Base-by-base conservation (phyloP, 176 grass and related monocot species). In the Raddia guianensis region DNA sequence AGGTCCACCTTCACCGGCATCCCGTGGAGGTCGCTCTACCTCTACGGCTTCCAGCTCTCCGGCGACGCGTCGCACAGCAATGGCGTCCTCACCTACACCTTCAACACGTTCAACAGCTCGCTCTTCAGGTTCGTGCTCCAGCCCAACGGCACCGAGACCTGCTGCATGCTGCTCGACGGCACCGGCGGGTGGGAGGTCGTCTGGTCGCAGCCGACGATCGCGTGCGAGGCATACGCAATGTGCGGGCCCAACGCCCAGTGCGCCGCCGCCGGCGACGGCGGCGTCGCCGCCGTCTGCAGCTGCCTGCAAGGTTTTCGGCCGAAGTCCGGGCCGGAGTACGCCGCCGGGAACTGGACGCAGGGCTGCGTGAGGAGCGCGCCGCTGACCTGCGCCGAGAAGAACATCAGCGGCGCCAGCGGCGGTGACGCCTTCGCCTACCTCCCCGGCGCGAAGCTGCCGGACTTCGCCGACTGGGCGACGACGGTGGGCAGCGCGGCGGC, bases 241-340 rank as follows among this genome's bases (percentile, higher is more conserved):
- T 98, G 95, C 81, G 95, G 95, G 18, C 49, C 78, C 47, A 85
- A 93, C 74, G 88, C 85, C 32, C 42, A 16, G 9, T 98, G 95
- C 76, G 57, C 79, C 52, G 37, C 19, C 83, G 82, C 0, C 60
- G 66, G 13, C 49, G 12, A 37, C 3, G 82, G 68, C 57, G 12
- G 27, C 3, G 82, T 63, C 57, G 65, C 27, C 35, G 65, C 82
- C 5, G 9, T 65, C 50, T 98, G 95, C 81, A 66, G n/a, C 18
- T 98, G 95, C 86, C 44, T 94, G 0, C 20, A 64, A 59, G 92
- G 87, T 3, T 89, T 89, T 10, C 7, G 86, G 62, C 90, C 90
- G 5, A 91, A 47, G 67, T 72, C 70, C 0, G 14, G 15, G 48
- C 49, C n/a, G 6, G 89, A 90, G 13, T 94, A 88, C 75, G n/a